These are phyloP conservation scores for Trifolium fragiferum DNA, from an alignment of 306 rosid species.

Conservation along the genomic window DNA sequence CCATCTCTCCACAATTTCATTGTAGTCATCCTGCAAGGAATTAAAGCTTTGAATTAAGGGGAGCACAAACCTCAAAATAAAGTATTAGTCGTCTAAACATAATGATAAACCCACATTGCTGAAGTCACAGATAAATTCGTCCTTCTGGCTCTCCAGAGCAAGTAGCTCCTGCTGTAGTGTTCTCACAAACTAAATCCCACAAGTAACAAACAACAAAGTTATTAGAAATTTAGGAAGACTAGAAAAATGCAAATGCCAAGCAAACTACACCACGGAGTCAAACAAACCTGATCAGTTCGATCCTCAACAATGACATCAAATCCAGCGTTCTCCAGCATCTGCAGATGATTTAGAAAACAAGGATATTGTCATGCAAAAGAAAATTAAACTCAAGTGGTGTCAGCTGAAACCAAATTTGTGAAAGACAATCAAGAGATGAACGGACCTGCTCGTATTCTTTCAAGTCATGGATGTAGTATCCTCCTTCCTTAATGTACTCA, in stretches of 20 bases:
- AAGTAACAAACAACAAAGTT: constrained; percentile 24
- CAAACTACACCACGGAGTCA: constrained; percentile 1
- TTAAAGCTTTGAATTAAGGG: constrained; percentile 1
- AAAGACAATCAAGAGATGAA: constrained; percentile 20
- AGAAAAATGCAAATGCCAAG: background rate
- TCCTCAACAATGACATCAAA: constrained; percentile 81
- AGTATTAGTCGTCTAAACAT: background rate
- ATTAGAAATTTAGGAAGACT: constrained; percentile 12
- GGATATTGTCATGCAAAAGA: constrained; percentile 26
- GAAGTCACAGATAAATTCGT: constrained; percentile 65
- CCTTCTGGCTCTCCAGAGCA: constrained; percentile 70
- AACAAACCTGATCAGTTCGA: constrained; percentile 75
- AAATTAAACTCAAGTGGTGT: constrained; percentile 5
- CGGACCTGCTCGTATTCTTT: constrained; percentile 72
- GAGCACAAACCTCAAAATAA: constrained; percentile 32
- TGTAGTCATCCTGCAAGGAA: constrained; percentile 63
- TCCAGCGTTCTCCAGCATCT: constrained; percentile 93
- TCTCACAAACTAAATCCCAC: constrained; percentile 61
- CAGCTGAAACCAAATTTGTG: constrained; percentile 31
- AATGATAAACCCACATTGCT: constrained; percentile 63
- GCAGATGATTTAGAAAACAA: constrained; percentile 39
- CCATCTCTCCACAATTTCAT: constrained; percentile 62
- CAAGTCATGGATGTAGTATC: constrained; percentile 74
- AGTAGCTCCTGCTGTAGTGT: constrained; percentile 67
- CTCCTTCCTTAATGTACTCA: constrained; percentile 79